phyloP scores from a whole-genome alignment of 208 protist species.

The Endotrypanum monterogeii region DNA sequence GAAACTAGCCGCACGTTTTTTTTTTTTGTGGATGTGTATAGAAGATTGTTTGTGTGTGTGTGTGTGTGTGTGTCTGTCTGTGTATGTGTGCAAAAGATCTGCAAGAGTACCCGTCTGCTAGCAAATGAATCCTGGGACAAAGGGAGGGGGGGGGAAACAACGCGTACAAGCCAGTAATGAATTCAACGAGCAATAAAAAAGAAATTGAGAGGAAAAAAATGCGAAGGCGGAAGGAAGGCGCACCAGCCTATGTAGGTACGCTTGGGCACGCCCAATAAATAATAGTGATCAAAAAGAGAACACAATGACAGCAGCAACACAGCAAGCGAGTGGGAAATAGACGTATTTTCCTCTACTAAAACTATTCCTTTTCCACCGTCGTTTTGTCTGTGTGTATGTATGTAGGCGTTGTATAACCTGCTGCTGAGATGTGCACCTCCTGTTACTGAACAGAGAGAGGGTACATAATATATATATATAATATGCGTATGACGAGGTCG shows the following conservation, averaged over 20 bases:
- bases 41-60: neutral
- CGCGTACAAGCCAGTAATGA: neutral
- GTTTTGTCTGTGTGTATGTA: neutral
- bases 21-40: neutral
- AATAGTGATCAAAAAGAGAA: neutral
- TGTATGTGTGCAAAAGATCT: neutral
- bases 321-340: neutral
- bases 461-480: neutral
- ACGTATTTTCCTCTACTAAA: neutral
- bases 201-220: neutral
- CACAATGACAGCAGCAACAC: neutral
- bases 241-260: neutral
- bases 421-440: neutral
- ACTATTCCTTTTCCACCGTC: neutral
- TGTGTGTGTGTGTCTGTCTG: neutral
- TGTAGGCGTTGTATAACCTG: neutral
- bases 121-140: neutral
- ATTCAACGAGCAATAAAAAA: neutral
- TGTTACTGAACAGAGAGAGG: neutral
- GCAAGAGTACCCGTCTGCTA: neutral
- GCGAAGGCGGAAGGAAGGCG: neutral
- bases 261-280: neutral
- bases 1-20: neutral
- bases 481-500: neutral
- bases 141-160: neutral